These are phyloP conservation scores for Aquanectria penicillioides DNA, from an alignment of 2,329 filamentous ascomycete species.

Conservation along the genomic window DNA sequence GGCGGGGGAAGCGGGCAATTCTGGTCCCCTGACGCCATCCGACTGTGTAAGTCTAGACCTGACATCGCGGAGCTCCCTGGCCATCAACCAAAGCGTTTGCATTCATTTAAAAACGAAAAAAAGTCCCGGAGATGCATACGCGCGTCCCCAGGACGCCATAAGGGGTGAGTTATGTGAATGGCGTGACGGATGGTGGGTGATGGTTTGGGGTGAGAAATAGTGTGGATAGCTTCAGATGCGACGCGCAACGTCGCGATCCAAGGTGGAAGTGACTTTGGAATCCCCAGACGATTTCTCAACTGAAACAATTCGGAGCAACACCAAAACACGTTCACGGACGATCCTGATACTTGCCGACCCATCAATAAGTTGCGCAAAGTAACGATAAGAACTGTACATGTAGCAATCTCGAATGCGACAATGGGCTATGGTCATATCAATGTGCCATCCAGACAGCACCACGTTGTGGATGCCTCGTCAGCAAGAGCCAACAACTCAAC, in stretches of 20 bases:
- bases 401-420: constrained; percentile 47
- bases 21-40: constrained; percentile 35
- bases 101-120: constrained; percentile 33
- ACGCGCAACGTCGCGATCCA: constrained; percentile 31
- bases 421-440: constrained; percentile 38
- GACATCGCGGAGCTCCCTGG: constrained; percentile 14
- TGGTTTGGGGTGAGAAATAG: constrained; percentile 31
- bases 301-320: constrained; percentile 19
- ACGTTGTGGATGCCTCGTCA: constrained; percentile 22
- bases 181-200: constrained; percentile 32
- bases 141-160: neutral
- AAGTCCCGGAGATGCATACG: constrained; percentile 6
- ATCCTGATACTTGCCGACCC: constrained; percentile 29
- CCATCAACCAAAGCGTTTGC: neutral
- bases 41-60: constrained; percentile 41
- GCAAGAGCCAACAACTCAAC: constrained; percentile 30
- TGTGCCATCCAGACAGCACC: constrained; percentile 27
- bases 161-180: constrained; percentile 7
- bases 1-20: constrained; percentile 8
- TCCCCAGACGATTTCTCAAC: constrained; percentile 11
- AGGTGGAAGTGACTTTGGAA: constrained; percentile 44
- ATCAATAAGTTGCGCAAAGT: constrained; percentile 19
- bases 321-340: constrained; percentile 22
- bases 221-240: constrained; percentile 49
- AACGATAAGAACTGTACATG: constrained; percentile 16